Evolutionary conservation across 768 basidiomycete genomes (phyloP).

Genomic region (Tulasnella sp.): DNA sequence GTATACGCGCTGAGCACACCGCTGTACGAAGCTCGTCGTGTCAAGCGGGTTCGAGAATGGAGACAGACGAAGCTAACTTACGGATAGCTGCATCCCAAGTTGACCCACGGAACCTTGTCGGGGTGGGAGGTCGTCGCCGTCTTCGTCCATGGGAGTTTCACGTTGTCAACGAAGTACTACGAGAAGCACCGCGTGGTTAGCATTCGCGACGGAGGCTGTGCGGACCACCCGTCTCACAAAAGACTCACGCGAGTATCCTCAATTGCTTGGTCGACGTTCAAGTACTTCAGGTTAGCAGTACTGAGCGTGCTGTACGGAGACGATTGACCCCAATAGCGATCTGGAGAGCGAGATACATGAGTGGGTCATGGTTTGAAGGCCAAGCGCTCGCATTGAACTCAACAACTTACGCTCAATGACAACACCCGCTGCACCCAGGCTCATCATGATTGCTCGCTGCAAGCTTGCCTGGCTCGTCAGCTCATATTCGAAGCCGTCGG

Average conservation of each 20-base stretch:
- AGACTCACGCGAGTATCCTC: not conserved
- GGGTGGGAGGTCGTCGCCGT: not conserved
- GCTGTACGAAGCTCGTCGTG: not conserved
- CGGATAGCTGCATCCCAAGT: conserved; percentile 5
- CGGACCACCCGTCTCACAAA: not conserved
- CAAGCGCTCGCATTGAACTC: not conserved
- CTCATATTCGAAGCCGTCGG: not conserved
- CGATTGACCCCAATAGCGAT: conserved; percentile 8
- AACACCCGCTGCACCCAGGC: conserved; percentile 8
- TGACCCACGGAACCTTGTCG: not conserved
- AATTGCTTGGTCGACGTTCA: not conserved
- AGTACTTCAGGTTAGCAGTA: not conserved
- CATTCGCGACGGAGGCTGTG: not conserved
- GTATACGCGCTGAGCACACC: conserved; percentile 9
- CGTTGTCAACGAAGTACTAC: conserved; percentile 11
- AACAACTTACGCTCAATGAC: conserved; percentile 11
- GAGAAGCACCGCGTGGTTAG: not conserved
- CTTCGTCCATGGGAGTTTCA: conserved; percentile 1
- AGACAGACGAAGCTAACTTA: not conserved
- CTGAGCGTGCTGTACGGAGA: not conserved
- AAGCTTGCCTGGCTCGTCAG: not conserved
- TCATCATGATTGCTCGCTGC: not conserved
- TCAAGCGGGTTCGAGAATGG: not conserved
- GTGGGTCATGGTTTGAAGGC: not conserved
- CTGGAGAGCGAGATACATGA: not conserved